Base-by-base conservation (phyloP, 305 asterid species). In the Striga hermonthica region DNA sequence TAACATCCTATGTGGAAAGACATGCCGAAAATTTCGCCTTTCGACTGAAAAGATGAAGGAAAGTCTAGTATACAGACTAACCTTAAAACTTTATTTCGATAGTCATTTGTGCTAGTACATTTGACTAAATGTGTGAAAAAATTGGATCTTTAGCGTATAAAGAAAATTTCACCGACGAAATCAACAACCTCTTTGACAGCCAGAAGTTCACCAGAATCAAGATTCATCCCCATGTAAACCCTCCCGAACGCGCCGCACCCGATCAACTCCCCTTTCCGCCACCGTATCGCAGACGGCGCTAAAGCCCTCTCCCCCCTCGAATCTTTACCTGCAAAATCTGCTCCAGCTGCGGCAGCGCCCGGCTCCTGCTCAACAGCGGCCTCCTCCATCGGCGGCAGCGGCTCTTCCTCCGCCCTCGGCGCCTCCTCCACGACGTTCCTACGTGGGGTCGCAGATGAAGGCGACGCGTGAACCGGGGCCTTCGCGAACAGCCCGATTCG, bases 141-240 rank as follows among this genome's bases (percentile, higher is more conserved):
- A 16, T 69, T 11, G 36, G 8, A 10, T 9, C 5, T 35, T 9
- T 38, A 9, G 38, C 47, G 9, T 12, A 39, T 9, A 8, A 28
- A 41, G 10, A 41, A 44, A 8, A 28, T 9, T 57, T 31, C 43
- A 61, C 31, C 31, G 52, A 66, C 44, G 8, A 59, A 16, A 59
- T 39, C 7, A 5, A 89, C 95, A 3, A 90, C 97, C 95, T 90
- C 89, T 79, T 90, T 90, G n/a, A 90, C 87, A 57, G 97, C 97
- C 9, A 90, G 76, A 41, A 90, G 75, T 70, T 90, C 95, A 6
- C 97, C 97, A 5, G 97, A 90, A 79, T 88, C 96, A 49, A 85
- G 81, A 76, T 90, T 84, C 97, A 90, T 85, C 65, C 97, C 97
- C 97, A 90, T 90, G 74, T 84, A 81, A 57, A 90, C 97, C 82